Evolutionary conservation across 176 grass and related monocot genomes (phyloP), one percentile per base, ranked within the genome.

Genomic region (Alloteropsis semialata): DNA sequence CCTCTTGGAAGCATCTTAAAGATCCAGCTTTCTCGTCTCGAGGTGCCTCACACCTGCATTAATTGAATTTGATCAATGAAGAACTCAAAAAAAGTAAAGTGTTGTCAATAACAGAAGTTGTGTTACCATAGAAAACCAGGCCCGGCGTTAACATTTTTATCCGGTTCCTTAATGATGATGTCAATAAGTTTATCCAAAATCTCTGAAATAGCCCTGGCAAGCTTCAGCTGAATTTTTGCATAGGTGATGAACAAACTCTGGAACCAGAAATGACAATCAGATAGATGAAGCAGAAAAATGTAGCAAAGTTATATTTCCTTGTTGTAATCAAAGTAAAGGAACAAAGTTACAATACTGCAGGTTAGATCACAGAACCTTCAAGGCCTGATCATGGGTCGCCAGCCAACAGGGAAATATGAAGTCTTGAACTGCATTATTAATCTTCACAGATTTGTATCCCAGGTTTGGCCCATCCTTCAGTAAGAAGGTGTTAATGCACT

Each of bases 401-500:
- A 88, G 71, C 95, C 95, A 95, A 81, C 33, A 91, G 71, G 56
- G 81, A 60, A 98, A 91, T 65, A 95, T 68, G 79, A 91, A 88
- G 17, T 91, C 86, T 83, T 98, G 75, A 61, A 93, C 62, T 76
- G 95, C 80, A 64, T 86, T 90, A 88, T 95, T 90, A 43, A 98
- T 89, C 53, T 93, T 80, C 82, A 93, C 84, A 87, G 66, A 90
- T 89, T 80, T 87, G 88, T 62, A 65, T 63, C 95, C 95, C 32
- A 95, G 92, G 86, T 98, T 98, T 45, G 95, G 92, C 36, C 95
- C 95, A 65, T 95, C 92, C 88, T 89, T 98, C 39, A 84, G 78
- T 81, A 98, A 85, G 78, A 87, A 90, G 15, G 86, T 95, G 88
- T 95, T 95, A 48, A 98, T 49, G 70, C 90, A 98, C 55, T 98